Evolutionary conservation across 164 flowering plant genomes (phyloP), one percentile per base, ranked within the genome.

Genomic region (Magnolia sinica): DNA sequence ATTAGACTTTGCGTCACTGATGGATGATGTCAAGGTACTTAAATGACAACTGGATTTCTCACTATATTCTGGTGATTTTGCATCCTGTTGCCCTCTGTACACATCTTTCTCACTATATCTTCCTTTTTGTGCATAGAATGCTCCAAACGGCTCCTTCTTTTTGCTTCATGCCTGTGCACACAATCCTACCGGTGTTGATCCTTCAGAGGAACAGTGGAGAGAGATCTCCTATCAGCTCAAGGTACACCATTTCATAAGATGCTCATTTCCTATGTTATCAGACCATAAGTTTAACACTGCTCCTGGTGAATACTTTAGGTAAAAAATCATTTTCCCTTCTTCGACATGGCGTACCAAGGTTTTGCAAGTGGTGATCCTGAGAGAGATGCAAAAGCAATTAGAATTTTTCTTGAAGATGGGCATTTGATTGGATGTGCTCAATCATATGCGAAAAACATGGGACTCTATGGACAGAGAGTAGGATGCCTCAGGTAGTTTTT

Each of bases 261-360:
- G 23, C 71, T 61, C 23, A 27, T 69, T 67, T 77, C 66, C 64
- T 50, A 70, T 9, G 18, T 50, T 70, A 50, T 19, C n/a, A 45
- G 5, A 50, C 58, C 27, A 70, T 14, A 50, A 10, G 22, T n/a
- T 64, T 6, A 55, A 7, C 1, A 69, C 31, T 13, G 23, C 49
- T 71, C 16, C 75, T 27, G 23, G 20, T 31, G 22, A 70, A 70
- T 70, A 50, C 83, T 83, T 52, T 87, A 95, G 99, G 91, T 78
- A 19, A 93, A 96, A 82, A 91, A 90, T 59, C 98, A 93, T 84
- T 91, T 96, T 79, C 87, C 98, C 27, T 90, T 96, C 83, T 96
- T 96, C 83, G 99, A 96, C 84, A 94, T 93, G 98, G 99, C 99
- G 72, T 96, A 96, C 85, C 99, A 94, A 91, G 99, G 99, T 76